A percentile compares a stretch with the other conserved stretches of the same genome.
Conservation (phyloP, 352 stramenopile species). For the Phytophthora agathidicida region DNA sequence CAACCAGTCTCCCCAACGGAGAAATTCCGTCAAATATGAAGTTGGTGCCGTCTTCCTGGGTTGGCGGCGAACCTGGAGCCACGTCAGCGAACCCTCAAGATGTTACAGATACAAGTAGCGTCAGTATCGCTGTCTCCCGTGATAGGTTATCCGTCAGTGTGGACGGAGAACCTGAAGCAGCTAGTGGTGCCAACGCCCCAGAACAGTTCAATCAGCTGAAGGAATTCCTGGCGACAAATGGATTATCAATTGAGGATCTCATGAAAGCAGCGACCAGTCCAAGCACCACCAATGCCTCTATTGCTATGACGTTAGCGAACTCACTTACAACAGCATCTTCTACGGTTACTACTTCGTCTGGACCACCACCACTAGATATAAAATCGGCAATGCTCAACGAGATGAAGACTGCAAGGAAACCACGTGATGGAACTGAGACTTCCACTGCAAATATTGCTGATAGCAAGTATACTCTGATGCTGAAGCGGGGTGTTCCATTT, state of each 20-base stretch:
- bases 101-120: conserved; percentile 12
- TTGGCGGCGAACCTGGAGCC: conserved; percentile 21
- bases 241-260: conserved; percentile 76
- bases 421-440: conserved; percentile 6
- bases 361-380: conserved; percentile 12
- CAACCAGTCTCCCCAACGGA: not conserved
- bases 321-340: conserved; percentile 13
- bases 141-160: conserved; percentile 5
- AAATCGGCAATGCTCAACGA: conserved; percentile 26
- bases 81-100: conserved; percentile 33
- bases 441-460: conserved; percentile 4
- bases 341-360: not conserved
- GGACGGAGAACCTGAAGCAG: conserved; percentile 7
- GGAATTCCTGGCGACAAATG: conserved; percentile 61
- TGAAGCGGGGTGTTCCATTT: conserved; percentile 72
- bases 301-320: conserved; percentile 11
- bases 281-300: conserved; percentile 35
- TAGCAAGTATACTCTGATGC: conserved; percentile 70
- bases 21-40: conserved; percentile 53
- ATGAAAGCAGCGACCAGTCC: conserved; percentile 64
- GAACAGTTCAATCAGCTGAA: conserved; percentile 66
- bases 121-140: not conserved
- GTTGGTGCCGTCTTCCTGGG: conserved; percentile 51
- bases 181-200: not conserved
- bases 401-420: conserved; percentile 12